A percentile compares a stretch with the other conserved stretches of the same genome.
phyloP scores from a whole-genome alignment of 2,329 filamentous ascomycete genomes.

The Penicillium carneum region DNA sequence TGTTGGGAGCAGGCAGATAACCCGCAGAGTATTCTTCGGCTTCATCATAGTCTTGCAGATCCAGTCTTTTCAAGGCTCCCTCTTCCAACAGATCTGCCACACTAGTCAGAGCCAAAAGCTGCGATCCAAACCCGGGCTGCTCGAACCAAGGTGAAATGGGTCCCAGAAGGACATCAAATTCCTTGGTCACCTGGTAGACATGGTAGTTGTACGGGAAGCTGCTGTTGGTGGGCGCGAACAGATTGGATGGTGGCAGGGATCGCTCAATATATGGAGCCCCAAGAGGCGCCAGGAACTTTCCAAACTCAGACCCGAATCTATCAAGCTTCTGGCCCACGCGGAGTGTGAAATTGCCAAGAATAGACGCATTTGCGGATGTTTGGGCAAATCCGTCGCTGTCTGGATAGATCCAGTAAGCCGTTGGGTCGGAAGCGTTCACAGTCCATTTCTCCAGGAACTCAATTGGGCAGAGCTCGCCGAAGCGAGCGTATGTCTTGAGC shows the following conservation, averaged over 20 bases:
- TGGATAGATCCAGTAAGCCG: conserved; percentile 46
- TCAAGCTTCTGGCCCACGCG: conserved; percentile 55
- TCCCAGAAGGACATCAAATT: conserved; percentile 53
- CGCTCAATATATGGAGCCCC: conserved; percentile 58
- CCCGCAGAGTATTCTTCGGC: conserved; percentile 30
- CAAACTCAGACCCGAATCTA: conserved; percentile 58
- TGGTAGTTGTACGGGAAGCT: conserved; percentile 59
- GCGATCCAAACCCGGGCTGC: conserved; percentile 58
- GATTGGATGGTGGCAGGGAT: conserved; percentile 57
- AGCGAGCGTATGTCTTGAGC: conserved; percentile 32
- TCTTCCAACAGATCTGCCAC: conserved; percentile 44
- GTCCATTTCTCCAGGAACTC: conserved; percentile 30
- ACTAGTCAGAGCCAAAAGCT: conserved; percentile 40
- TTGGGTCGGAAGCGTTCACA: conserved; percentile 30
- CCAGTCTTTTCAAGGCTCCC: conserved; percentile 43
- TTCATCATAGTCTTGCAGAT: conserved; percentile 34
- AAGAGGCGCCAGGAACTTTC: conserved; percentile 54
- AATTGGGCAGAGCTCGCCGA: conserved; percentile 30
- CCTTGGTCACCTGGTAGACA: conserved; percentile 55
- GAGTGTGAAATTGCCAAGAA: conserved; percentile 54
- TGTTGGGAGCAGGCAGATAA: conserved; percentile 30
- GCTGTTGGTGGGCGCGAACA: conserved; percentile 47
- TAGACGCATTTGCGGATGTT: conserved; percentile 45
- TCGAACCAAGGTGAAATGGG: conserved; percentile 61
- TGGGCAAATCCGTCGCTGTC: conserved; percentile 54